Conservation (phyloP, 2,329 filamentous ascomycete species). For the Penicillium griseofulvum region DNA sequence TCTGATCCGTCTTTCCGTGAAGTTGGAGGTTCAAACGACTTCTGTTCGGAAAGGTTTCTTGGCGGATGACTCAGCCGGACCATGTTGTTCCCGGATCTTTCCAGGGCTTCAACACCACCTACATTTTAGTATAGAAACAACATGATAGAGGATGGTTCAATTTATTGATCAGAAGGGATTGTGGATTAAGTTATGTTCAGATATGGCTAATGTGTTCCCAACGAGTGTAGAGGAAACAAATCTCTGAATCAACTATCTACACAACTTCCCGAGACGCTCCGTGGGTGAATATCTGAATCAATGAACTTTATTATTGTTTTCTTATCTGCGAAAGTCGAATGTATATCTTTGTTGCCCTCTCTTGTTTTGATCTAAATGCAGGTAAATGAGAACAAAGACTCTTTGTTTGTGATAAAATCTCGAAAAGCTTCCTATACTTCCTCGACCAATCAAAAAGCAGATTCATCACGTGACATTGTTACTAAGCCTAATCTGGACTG, state of each 20-base stretch:
- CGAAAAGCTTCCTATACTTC: conserved; percentile 2
- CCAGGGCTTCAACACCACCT: background rate
- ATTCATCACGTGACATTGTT: conserved; percentile 12
- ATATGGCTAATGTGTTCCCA: background rate
- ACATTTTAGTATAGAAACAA: background rate
- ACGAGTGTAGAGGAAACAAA: no score
- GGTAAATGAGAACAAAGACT: background rate
- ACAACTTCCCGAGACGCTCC: background rate
- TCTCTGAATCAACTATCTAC: background rate
- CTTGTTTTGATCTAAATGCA: background rate
- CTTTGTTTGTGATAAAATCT: background rate
- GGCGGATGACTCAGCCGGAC: conserved; percentile 20
- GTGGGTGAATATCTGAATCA: background rate
- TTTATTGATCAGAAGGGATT: background rate
- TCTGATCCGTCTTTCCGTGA: conserved; percentile 27
- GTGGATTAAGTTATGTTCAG: background rate
- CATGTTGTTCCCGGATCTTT: conserved; percentile 6
- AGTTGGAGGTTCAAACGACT: conserved; percentile 28
- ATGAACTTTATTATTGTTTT: background rate
- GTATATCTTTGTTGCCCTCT: background rate
- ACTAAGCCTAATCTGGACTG: conserved; percentile 4
- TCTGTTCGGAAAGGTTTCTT: conserved; percentile 27
- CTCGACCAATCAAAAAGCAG: background rate
- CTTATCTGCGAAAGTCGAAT: background rate
- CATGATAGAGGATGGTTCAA: background rate